These are phyloP conservation scores for Hypoxylon sp. DNA, from an alignment of 2,329 filamentous ascomycete genomes.

Conservation along the genomic window DNA sequence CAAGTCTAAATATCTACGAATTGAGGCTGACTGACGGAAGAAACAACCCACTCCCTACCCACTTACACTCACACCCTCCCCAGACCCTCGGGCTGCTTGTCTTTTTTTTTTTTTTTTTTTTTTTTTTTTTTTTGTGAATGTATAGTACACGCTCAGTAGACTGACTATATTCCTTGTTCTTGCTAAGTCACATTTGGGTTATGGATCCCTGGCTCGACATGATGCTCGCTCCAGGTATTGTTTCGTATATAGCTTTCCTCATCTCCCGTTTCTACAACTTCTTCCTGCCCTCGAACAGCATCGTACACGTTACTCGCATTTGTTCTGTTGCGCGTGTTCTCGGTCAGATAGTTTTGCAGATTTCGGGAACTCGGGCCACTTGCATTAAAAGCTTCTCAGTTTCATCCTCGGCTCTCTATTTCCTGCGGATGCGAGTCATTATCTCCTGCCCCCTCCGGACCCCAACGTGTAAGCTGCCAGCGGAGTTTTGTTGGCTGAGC, in stretches of 20 bases:
- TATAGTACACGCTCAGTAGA: conserved; percentile 35
- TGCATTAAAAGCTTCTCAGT: conserved; percentile 29
- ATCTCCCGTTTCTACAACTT: conserved; percentile 22
- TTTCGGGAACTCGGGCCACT: conserved; percentile 9
- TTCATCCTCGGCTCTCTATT: conserved; percentile 15
- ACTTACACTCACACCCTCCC: conserved; percentile 44
- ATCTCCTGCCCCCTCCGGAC: conserved; percentile 29
- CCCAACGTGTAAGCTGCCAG: conserved; percentile 39
- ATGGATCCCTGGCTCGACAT: conserved; percentile 28
- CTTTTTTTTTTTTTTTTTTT: conserved; percentile 27
- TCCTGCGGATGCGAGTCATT: conserved; percentile 31
- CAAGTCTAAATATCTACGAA: conserved; percentile 29
- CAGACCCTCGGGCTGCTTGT: conserved; percentile 39
- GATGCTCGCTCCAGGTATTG: conserved; percentile 25
- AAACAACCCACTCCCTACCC: conserved; percentile 37
- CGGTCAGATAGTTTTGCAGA: conserved; percentile 19
- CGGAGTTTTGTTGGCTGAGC: conserved; percentile 35
- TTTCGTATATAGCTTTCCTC: conserved; percentile 37
- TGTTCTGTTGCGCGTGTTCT: conserved; percentile 7
- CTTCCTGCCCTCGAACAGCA: conserved; percentile 18
- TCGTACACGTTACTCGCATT: conserved; percentile 16
- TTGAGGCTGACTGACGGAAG: conserved; percentile 43
- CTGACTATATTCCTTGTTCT: conserved; percentile 33
- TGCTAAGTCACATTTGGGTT: conserved; percentile 27
- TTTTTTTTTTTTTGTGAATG: conserved; percentile 29